A percentile compares a stretch with the other conserved stretches of the same genome.
phyloP scores from a whole-genome alignment of 371 early-diverging fungal genomes.

The Lichtheimia ornata region DNA sequence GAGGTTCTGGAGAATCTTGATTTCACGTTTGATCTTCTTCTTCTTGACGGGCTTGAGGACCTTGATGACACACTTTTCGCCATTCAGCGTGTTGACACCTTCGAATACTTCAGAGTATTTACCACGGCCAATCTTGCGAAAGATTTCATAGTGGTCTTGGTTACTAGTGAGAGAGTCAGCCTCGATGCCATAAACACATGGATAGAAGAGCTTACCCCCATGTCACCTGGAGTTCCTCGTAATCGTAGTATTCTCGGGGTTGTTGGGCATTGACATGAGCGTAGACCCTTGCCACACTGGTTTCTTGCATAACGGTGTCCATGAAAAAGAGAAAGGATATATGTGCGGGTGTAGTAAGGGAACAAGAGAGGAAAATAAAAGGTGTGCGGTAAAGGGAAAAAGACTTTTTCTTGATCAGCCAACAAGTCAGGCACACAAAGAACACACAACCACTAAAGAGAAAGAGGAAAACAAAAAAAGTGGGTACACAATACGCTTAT shows the following conservation, averaged over 20 bases:
- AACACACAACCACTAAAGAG: background rate
- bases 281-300: slow-evolving; percentile 74
- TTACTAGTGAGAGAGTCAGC: background rate
- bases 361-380: background rate
- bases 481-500: too few species aligned
- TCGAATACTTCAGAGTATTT: slow-evolving; percentile 99
- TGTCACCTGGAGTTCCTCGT: slow-evolving; percentile 67
- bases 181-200: background rate
- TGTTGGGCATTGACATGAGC: slow-evolving; percentile 78
- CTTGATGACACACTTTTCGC: slow-evolving; percentile 96
- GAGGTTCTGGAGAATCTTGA: slow-evolving; percentile 98
- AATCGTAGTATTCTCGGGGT: slow-evolving; percentile 90
- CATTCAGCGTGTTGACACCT: slow-evolving; percentile 85
- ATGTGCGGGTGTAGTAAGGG: background rate
- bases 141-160: slow-evolving; percentile 97
- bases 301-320: slow-evolving; percentile 20
- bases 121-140: slow-evolving; percentile 96
- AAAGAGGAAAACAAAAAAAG: too few species aligned
- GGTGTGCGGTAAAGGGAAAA: background rate
- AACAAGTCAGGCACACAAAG: background rate
- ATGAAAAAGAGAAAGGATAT: slow-evolving; percentile 2
- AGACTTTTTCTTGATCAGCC: too few species aligned
- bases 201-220: slow-evolving; percentile 54
- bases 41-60: slow-evolving; percentile 99
- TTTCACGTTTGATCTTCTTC: slow-evolving; percentile 99